These are phyloP conservation scores for Protea cynaroides DNA, from an alignment of 164 flowering plant species.

Conservation along the genomic window DNA sequence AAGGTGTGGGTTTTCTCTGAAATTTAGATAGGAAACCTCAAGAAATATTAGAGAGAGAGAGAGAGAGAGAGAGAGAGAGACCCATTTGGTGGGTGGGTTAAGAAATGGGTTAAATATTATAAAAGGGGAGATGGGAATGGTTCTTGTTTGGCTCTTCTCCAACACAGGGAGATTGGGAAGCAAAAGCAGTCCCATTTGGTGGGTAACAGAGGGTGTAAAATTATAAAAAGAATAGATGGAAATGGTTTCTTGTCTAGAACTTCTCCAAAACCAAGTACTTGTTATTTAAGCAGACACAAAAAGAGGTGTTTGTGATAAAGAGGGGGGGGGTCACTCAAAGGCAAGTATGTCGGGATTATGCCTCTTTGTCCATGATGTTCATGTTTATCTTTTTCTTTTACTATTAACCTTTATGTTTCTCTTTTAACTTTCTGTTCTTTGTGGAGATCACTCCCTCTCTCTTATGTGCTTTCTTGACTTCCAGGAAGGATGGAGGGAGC, in stretches of 20 bases:
- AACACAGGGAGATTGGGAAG: no score
- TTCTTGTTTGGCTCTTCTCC: no score
- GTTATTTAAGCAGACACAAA: conserved; percentile 34
- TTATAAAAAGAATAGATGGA: conserved; percentile 22
- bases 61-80: background rate
- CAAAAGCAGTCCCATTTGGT: no score
- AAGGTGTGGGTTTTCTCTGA: conserved; percentile 18
- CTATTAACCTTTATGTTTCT: background rate
- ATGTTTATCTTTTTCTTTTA: conserved; percentile 1
- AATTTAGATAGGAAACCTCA: conserved; percentile 11
- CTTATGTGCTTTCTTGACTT: background rate
- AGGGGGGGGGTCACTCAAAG: conserved; percentile 7
- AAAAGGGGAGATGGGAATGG: no score
- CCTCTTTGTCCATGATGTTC: conserved; percentile 1
- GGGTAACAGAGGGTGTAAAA: background rate
- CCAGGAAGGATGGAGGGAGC: conserved; percentile 28
- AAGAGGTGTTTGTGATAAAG: conserved; percentile 18
- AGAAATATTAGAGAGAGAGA: conserved; percentile 3
- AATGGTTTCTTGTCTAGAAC: conserved; percentile 29
- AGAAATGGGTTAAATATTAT: no score
- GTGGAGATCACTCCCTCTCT: background rate
- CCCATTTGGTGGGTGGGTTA: no score
- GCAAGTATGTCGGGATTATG: conserved; percentile 13
- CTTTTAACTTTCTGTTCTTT: no score
- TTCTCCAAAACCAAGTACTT: conserved; percentile 32